A percentile compares a stretch with the other conserved stretches of the same genome.
These are phyloP conservation scores for Saccharomyces pastorianus DNA, from an alignment of 1,139 yeast species.

Conservation along the genomic window DNA sequence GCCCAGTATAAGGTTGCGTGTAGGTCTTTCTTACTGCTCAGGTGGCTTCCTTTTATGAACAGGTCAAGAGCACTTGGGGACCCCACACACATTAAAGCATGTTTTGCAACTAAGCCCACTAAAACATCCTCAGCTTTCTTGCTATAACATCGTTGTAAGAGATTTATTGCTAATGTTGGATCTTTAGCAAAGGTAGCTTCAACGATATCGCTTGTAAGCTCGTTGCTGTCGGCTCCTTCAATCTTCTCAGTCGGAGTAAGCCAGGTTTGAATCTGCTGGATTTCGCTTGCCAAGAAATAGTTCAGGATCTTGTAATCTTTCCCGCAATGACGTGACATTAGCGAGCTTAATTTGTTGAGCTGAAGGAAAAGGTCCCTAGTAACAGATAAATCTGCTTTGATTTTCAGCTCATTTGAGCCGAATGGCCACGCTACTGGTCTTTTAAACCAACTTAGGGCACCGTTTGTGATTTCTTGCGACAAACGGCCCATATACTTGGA, in stretches of 20 bases:
- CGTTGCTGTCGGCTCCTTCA: constrained; percentile 28
- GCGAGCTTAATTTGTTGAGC: constrained; percentile 17
- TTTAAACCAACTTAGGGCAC: constrained; percentile 73
- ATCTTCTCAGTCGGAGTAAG: constrained; percentile 54
- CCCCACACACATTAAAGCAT: constrained; percentile 56
- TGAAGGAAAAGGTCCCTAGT: constrained; percentile 44
- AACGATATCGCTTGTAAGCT: constrained; percentile 27
- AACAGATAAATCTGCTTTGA: constrained; percentile 58
- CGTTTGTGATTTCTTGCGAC: constrained; percentile 50
- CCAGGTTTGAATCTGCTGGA: constrained; percentile 70
- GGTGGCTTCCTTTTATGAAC: constrained; percentile 40
- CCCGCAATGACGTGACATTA: constrained; percentile 15
- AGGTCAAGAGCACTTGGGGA: constrained; percentile 61
- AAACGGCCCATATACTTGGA: constrained; percentile 42
- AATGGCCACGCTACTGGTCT: constrained; percentile 62
- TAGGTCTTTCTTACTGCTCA: constrained; percentile 15
- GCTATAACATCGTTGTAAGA: constrained; percentile 50
- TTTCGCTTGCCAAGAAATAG: constrained; percentile 68
- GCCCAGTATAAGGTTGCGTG: constrained; percentile 57
- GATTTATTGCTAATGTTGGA: constrained; percentile 66
- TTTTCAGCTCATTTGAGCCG: constrained; percentile 71
- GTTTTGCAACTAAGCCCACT: constrained; percentile 40
- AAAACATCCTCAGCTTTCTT: constrained; percentile 41
- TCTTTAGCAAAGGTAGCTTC: constrained; percentile 54
- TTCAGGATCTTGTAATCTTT: constrained; percentile 20